phyloP scores from a whole-genome alignment of 2,329 filamentous ascomycete genomes.

The Metarhizium brunneum region DNA sequence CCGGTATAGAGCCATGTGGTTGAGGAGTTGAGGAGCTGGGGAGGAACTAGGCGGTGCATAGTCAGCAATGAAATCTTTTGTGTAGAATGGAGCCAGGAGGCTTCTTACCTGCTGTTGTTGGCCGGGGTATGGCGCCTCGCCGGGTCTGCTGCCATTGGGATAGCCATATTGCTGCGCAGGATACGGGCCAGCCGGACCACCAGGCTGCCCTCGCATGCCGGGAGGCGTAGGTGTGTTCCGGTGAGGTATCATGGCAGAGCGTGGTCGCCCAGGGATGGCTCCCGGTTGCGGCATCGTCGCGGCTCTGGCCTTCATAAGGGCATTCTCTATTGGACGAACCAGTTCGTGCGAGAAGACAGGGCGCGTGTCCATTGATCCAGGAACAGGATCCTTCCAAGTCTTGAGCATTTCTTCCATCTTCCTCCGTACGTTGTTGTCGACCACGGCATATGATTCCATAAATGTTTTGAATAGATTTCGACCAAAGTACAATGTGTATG shows the following conservation, averaged over 20 bases:
- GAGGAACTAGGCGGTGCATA: conserved; percentile 18
- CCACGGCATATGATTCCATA: conserved; percentile 90
- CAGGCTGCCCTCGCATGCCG: conserved; percentile 23
- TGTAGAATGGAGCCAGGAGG: background rate
- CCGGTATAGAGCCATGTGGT: conserved; percentile 23
- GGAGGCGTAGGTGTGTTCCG: conserved; percentile 70
- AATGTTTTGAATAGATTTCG: conserved; percentile 88
- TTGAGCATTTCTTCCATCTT: conserved; percentile 97
- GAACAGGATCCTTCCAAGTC: conserved; percentile 96
- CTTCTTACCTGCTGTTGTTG: conserved; percentile 19
- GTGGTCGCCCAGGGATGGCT: conserved; percentile 34
- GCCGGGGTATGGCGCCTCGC: conserved; percentile 12
- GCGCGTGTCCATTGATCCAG: conserved; percentile 83
- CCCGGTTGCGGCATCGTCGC: conserved; percentile 47
- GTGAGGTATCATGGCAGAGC: conserved; percentile 47
- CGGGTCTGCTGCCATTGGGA: conserved; percentile 20
- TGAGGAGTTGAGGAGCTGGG: conserved; percentile 31
- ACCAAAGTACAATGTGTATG: conserved; percentile 91
- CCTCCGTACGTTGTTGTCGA: conserved; percentile 71
- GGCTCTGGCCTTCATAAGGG: conserved; percentile 71
- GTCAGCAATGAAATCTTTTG: background rate
- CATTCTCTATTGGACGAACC: conserved; percentile 87
- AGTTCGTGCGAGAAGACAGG: conserved; percentile 85
- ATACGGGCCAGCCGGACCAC: conserved; percentile 14
- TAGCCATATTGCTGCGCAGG: conserved; percentile 18